phyloP scores from a whole-genome alignment of 805 yeast species.

The Candida tallmaniae region DNA sequence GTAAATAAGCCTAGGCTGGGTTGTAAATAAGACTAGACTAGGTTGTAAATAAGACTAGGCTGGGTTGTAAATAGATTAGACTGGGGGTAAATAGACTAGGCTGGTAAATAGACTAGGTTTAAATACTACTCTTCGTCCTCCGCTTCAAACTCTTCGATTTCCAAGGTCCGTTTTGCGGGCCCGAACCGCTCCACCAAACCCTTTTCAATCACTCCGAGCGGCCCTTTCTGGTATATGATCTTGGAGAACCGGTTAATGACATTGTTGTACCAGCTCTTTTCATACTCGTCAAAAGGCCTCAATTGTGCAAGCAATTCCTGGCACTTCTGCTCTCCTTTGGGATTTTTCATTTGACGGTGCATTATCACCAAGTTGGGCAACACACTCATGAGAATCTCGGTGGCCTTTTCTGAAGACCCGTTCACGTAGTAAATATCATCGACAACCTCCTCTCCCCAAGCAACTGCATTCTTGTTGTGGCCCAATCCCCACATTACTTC shows the following conservation, averaged over 20 bases:
- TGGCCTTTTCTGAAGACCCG: constrained; percentile 20
- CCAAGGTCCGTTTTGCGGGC: constrained; percentile 26
- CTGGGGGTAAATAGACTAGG: too few relatives aligned
- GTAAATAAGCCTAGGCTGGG: too few relatives aligned
- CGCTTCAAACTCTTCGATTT: constrained; percentile 38
- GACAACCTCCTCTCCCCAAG: constrained; percentile 40
- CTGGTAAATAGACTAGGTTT: neutral
- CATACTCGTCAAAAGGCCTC: constrained; percentile 17
- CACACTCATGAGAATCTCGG: constrained; percentile 26
- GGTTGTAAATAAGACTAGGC: too few relatives aligned
- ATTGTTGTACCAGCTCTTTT: constrained; percentile 29
- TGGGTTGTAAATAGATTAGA: too few relatives aligned
- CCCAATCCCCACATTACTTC: constrained; percentile 42
- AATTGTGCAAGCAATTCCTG: constrained; percentile 20
- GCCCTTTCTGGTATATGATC: constrained; percentile 38
- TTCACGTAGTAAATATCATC: constrained; percentile 31
- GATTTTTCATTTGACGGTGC: constrained; percentile 25
- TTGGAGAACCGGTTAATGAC: constrained; percentile 29
- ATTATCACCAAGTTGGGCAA: constrained; percentile 27
- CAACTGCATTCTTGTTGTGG: constrained; percentile 31
- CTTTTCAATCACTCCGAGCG: constrained; percentile 38
- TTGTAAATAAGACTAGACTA: too few relatives aligned
- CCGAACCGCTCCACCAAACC: constrained; percentile 37
- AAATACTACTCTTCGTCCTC: constrained; percentile 28
- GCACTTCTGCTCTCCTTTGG: constrained; percentile 23